Evolutionary conservation across 139 green algal species (phyloP).

Genomic region (Ulvella scutata): DNA sequence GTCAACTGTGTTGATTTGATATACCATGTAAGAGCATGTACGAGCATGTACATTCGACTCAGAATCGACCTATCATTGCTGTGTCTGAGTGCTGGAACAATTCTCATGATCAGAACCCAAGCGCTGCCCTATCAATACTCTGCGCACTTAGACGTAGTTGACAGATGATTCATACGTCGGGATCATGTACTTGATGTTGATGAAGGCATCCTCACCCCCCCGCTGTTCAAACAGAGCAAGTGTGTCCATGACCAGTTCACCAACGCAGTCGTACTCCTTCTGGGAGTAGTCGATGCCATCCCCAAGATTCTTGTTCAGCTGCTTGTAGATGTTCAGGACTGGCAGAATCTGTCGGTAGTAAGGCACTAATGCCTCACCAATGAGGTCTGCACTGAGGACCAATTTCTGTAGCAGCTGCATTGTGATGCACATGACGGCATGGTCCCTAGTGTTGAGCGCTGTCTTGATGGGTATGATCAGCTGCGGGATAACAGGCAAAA

Average conservation of each 20-base stretch:
- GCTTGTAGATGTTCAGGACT: constrained; percentile 74
- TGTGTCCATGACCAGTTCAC: constrained; percentile 58
- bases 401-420: constrained; percentile 65
- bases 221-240: constrained; percentile 60
- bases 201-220: constrained; percentile 73
- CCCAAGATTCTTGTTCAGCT: constrained; percentile 60
- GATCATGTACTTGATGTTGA: constrained; percentile 87
- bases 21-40: too few relatives aligned
- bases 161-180: constrained; percentile 55
- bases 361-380: constrained; percentile 59
- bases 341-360: constrained; percentile 81
- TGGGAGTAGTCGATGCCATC: constrained; percentile 74
- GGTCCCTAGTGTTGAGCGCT: constrained; percentile 57
- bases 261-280: constrained; percentile 49
- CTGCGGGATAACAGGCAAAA: constrained; percentile 73
- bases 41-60: too few relatives aligned
- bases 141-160: constrained; percentile 32
- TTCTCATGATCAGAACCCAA: too few relatives aligned
- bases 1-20: too few relatives aligned
- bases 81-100: too few relatives aligned
- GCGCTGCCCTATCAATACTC: too few relatives aligned
- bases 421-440: constrained; percentile 58
- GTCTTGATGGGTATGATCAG: constrained; percentile 82
- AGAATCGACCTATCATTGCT: too few relatives aligned
- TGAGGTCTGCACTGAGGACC: constrained; percentile 40